These are phyloP conservation scores for Dendrocalamus latiflorus DNA, from an alignment of 202 grass and related monocot genomes.

Conservation along the genomic window DNA sequence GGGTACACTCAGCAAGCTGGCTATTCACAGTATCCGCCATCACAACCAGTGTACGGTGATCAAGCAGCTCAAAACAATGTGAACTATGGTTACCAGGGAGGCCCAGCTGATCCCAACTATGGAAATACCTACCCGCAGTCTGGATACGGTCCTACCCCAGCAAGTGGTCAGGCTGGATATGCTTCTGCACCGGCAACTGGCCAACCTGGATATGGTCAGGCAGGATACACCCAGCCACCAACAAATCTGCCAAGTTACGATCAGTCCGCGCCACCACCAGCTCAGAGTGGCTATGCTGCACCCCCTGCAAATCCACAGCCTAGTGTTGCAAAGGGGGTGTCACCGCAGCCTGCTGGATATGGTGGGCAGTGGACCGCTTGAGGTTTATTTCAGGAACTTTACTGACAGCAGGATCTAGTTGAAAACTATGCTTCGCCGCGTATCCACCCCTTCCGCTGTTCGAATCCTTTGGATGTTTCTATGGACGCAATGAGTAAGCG, in stretches of 20 bases:
- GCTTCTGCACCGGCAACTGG: conserved; percentile 34
- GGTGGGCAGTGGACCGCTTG: conserved; percentile 51
- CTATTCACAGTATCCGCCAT: conserved; percentile 55
- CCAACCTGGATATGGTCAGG: conserved; percentile 68
- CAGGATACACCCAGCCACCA: conserved; percentile 51
- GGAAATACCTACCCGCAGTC: conserved; percentile 40
- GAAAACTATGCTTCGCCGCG: neutral
- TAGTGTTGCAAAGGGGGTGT: conserved; percentile 46
- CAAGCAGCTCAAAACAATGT: conserved; percentile 45
- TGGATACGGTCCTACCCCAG: conserved; percentile 39
- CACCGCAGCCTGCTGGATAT: conserved; percentile 56
- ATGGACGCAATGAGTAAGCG: neutral
- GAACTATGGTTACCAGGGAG: conserved; percentile 71
- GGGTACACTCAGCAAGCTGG: conserved; percentile 63
- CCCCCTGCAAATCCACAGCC: conserved; percentile 38
- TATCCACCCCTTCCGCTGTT: neutral
- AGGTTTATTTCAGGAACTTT: neutral
- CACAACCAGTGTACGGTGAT: conserved; percentile 51
- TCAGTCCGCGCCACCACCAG: conserved; percentile 33
- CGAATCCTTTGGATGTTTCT: neutral
- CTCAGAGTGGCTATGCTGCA: conserved; percentile 43
- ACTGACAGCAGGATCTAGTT: conserved; percentile 4
- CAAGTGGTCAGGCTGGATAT: conserved; percentile 50
- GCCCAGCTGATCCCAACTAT: conserved; percentile 51
- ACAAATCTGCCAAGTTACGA: conserved; percentile 49